phyloP scores from a whole-genome alignment of 345 rosid species.

The Eucalyptus marginata region DNA sequence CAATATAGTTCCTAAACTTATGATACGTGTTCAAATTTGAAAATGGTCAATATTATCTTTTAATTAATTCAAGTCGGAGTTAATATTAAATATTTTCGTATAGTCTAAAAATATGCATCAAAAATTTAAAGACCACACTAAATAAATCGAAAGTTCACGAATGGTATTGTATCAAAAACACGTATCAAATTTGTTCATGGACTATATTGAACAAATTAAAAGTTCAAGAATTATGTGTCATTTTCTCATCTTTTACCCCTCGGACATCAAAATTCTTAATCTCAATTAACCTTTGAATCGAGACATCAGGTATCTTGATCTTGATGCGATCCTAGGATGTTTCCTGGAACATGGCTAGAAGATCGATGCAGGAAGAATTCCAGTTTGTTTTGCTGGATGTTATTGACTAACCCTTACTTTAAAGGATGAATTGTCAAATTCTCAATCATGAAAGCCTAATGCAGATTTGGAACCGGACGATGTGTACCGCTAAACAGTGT shows the following conservation, averaged over 20 bases:
- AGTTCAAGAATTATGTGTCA: too few relatives aligned
- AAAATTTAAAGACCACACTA: neutral
- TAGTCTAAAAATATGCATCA: fast-evolving
- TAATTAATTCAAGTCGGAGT: too few relatives aligned
- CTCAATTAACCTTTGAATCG: neutral
- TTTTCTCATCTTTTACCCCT: neutral
- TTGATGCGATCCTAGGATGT: neutral
- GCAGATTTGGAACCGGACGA: neutral
- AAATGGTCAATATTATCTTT: too few relatives aligned
- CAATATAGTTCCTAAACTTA: too few relatives aligned
- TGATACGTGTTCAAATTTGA: too few relatives aligned
- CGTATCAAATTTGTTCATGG: too few relatives aligned
- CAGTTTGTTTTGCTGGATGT: neutral
- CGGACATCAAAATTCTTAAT: too few relatives aligned
- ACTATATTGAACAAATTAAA: fast-evolving
- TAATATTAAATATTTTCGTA: too few relatives aligned
- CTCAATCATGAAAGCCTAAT: neutral
- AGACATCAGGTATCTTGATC: neutral
- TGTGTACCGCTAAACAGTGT: neutral
- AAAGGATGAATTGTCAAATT: neutral
- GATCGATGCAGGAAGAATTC: neutral
- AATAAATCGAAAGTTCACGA: too few relatives aligned
- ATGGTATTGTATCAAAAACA: too few relatives aligned
- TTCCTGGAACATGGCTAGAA: neutral
- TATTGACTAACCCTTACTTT: neutral